Base-by-base conservation (phyloP, 192 early-diverging fungal genomes). In the Coemansia sp. region DNA sequence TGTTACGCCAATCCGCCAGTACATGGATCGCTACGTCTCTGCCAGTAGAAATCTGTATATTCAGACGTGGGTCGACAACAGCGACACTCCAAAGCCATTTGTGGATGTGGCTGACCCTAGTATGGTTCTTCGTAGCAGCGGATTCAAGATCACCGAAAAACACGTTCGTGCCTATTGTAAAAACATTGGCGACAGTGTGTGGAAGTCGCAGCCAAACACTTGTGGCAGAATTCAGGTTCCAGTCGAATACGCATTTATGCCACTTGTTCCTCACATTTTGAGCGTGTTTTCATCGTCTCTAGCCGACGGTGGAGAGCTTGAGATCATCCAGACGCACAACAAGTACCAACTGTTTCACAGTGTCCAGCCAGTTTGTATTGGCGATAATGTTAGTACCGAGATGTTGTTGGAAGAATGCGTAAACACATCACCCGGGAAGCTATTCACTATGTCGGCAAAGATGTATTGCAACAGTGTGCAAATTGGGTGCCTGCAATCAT, bases 291-390 rank as follows among this genome's bases (percentile, higher is more conserved):
- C 89, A 66, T 91, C 93, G 26, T 89, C 93, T 61, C 86, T 88
- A 25, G 91, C 94, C 64, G 92, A 93, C 61, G 93, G 89, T 42
- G 94, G 95, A 55, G 84, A 94, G 59, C 84, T 98, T 55, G 81
- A 81, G 29, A 77, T 98, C 15, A 93, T 98, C n/a, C 95, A 98
- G 71, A 80, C 95, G 25, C 87, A 88, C 75, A 93, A 96, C 82
- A 88, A 86, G 28, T 91, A 92, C 79, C 78, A 86, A 51, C 79
- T 93, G 58, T 71, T 90, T 16, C 86, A 89, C 28, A 75, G 85
- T 20, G 78, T 68, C 16, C 80, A 85, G 25, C 74, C 86, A 20
- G 81, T 95, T 20, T 70, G 82, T 51, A 83, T 84, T 61, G 94
- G 93, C 40, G 93, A 96, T 64, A 67, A 74, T 31, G 86, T 98